Base-by-base conservation (phyloP, 306 rosid genomes). In the Oxytropis ochrocephala region DNA sequence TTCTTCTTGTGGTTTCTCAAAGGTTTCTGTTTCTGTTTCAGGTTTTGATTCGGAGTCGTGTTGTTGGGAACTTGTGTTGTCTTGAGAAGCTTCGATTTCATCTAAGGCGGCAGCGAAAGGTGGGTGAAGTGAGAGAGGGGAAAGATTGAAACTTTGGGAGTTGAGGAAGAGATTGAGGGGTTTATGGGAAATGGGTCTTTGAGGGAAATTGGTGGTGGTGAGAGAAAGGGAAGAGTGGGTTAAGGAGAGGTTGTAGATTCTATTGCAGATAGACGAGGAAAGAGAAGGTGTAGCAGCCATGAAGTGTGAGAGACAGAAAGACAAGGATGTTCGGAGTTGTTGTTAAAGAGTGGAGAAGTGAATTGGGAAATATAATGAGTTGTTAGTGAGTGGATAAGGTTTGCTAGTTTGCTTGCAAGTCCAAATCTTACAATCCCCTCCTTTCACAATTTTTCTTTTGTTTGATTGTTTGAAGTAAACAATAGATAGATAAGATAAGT, bases 251-350 rank as follows among this genome's bases (percentile, higher is more conserved):
- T 65, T 86, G 53, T 74, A 60, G 78, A 80, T 65, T 78, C 82
- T 83, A 18, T 88, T 84, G 89, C 60, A 78, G 77, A 83, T 36
- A 38, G 84, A 70, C 61, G 91, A 81, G 13, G 89, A 87, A 85
- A 76, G 69, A 53, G 85, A 64, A 35, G 78, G 10, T 69, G 86
- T 60, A 39, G 92, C 75, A 38, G 90, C 88, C 94, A 87, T 86
- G 47, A 69, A 60, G 19, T 12, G 13, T 21, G 18, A 13, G 76
- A 3, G 70, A 30, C 29, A 18, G 41, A 18, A 7, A 54, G 39
- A 52, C 47, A 41, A 11, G 7, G 12, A n/a, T n/a, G n/a, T 46
- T 19, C 12, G 6, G 2, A 13, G 66, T 13, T 77, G 66, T 13
- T 77, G 29, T 24, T 24, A 30, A 54, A 60, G 60, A 46, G 13